Percentiles rank a stretch among this genome's conserved stretches.
Evolutionary conservation across 495 filamentous ascomycete species (phyloP).

Genomic region (Penicillium cinerascens): DNA sequence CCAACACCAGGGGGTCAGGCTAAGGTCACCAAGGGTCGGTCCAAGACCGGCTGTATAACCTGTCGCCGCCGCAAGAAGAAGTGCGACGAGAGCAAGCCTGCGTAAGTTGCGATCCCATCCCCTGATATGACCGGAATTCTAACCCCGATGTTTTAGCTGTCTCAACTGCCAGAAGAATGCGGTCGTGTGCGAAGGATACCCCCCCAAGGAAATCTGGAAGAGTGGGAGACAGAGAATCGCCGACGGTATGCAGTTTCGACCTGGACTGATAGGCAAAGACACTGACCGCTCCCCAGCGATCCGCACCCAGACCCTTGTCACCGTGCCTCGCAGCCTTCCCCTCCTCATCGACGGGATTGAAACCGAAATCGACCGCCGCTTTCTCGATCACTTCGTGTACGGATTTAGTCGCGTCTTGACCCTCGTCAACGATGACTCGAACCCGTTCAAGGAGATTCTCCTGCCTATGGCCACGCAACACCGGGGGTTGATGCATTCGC

Average conservation of each 20-base stretch:
- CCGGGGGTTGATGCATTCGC: slow-evolving; percentile 86
- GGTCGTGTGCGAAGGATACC: slow-evolving; percentile 88
- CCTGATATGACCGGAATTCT: neutral
- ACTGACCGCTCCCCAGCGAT: slow-evolving; percentile 26
- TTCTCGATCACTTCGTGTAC: slow-evolving; percentile 83
- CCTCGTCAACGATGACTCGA: slow-evolving; percentile 77
- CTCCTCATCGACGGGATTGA: slow-evolving; percentile 82
- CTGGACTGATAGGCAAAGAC: slow-evolving; percentile 1
- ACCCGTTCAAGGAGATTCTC: slow-evolving; percentile 86
- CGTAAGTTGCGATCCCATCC: slow-evolving; percentile 38
- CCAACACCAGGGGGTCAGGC: slow-evolving; percentile 49
- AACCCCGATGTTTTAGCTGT: slow-evolving; percentile 42
- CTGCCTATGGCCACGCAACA: slow-evolving; percentile 82
- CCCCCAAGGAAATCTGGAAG: slow-evolving; percentile 83
- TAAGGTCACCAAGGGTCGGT: slow-evolving; percentile 81
- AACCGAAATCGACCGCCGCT: slow-evolving; percentile 74
- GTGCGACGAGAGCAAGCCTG: slow-evolving; percentile 90
- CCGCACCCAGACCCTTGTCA: slow-evolving; percentile 31
- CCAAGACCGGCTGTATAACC: slow-evolving; percentile 91
- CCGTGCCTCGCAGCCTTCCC: slow-evolving; percentile 61
- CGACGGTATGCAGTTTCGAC: slow-evolving; percentile 55
- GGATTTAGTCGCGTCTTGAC: slow-evolving; percentile 78
- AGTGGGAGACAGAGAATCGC: slow-evolving; percentile 73
- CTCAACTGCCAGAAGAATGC: slow-evolving; percentile 93
- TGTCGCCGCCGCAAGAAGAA: slow-evolving; percentile 95